Percentiles rank a stretch among this genome's conserved stretches.
These are phyloP conservation scores for Populus hybrid DNA, from an alignment of 441 rosid species.

Conservation along the genomic window DNA sequence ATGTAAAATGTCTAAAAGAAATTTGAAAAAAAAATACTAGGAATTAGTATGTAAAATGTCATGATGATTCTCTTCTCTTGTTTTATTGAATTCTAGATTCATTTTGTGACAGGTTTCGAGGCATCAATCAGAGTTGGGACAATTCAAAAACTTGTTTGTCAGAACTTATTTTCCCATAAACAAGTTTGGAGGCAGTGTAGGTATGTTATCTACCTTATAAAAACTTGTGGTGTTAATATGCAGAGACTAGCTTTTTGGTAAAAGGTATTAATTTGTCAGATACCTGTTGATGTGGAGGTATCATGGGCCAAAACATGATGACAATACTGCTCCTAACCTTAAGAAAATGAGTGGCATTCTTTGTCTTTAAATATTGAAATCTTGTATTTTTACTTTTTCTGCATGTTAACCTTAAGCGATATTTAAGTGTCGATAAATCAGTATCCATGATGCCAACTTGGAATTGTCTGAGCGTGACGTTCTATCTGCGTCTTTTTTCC, in stretches of 20 bases:
- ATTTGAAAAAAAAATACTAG: background rate
- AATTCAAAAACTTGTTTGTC: conserved; percentile 37
- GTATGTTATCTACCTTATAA: conserved; percentile 22
- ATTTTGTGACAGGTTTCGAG: conserved; percentile 47
- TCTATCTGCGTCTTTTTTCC: background rate
- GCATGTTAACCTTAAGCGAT: background rate
- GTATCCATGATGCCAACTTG: background rate
- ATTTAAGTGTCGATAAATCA: background rate
- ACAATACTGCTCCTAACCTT: background rate
- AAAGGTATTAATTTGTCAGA: background rate
- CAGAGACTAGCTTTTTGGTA: background rate
- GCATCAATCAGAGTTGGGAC: conserved; percentile 48
- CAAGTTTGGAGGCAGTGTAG: conserved; percentile 40
- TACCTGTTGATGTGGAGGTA: background rate
- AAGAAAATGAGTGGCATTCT: background rate
- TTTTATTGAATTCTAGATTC: background rate
- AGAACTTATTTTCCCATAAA: conserved; percentile 40
- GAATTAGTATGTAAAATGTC: background rate
- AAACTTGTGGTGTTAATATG: background rate
- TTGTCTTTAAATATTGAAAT: background rate
- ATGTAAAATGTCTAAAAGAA: background rate
- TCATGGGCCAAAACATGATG: background rate
- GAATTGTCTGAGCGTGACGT: background rate
- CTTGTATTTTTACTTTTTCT: background rate
- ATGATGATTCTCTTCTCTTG: background rate